These are phyloP conservation scores for Magnolia changhungtana DNA, from an alignment of 164 flowering plant species.

Conservation along the genomic window DNA sequence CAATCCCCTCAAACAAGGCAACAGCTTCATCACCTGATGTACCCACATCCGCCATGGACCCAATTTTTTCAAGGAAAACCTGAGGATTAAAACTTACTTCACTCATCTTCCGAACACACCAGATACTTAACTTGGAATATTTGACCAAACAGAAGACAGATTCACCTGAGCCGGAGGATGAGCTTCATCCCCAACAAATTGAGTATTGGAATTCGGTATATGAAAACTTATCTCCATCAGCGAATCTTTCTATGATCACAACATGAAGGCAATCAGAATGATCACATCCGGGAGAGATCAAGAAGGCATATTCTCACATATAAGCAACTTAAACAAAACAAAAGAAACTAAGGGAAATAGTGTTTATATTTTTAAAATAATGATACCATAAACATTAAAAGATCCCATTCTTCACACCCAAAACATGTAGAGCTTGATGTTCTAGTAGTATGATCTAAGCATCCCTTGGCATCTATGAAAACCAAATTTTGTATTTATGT, in stretches of 20 bases:
- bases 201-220: conserved; percentile 86
- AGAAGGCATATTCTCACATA: too few relatives aligned
- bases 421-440: too few relatives aligned
- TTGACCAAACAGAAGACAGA: background rate
- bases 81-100: conserved; percentile 14
- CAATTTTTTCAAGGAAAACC: conserved; percentile 89
- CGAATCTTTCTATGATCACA: conserved; percentile 80
- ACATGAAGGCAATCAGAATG: background rate
- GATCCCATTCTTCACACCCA: too few relatives aligned
- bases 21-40: conserved; percentile 88
- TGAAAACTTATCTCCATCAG: conserved; percentile 94
- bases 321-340: background rate
- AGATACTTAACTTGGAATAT: background rate
- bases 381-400: too few relatives aligned
- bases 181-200: conserved; percentile 93
- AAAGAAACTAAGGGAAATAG: background rate
- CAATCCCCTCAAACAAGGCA: conserved; percentile 89
- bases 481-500: too few relatives aligned
- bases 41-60: conserved; percentile 90
- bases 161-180: conserved; percentile 89
- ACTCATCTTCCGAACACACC: background rate
- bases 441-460: too few relatives aligned
- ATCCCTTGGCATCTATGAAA: too few relatives aligned
- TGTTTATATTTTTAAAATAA: too few relatives aligned
- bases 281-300: background rate